Conservation (phyloP, 345 rosid species). For the Sisymbrium irio region DNA sequence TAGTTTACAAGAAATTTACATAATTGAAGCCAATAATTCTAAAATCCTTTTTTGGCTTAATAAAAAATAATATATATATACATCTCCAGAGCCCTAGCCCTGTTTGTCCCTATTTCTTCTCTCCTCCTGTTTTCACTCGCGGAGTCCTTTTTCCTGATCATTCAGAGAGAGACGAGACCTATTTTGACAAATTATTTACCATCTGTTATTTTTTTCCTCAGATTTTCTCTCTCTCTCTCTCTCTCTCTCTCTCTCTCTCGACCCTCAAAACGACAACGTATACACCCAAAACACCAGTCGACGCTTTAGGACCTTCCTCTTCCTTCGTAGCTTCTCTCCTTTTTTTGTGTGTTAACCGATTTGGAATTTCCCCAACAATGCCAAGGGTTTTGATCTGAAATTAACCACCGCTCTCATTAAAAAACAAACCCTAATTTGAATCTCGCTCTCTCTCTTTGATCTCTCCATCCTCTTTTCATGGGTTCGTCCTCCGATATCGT, state of each 20-base stretch:
- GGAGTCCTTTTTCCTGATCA: neutral
- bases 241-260: neutral
- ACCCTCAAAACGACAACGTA: constrained; percentile 30
- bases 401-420: neutral
- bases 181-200: constrained; percentile 17
- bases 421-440: constrained; percentile 30
- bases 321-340: neutral
- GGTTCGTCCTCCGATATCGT: constrained; percentile 47
- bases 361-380: constrained; percentile 31
- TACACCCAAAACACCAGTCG: constrained; percentile 5
- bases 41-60: neutral
- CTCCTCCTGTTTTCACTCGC: constrained; percentile 10
- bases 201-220: neutral
- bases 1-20: neutral
- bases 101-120: constrained; percentile 18
- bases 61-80: neutral
- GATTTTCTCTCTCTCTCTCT: constrained; percentile 11
- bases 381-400: constrained; percentile 20
- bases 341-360: constrained; percentile 11
- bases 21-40: neutral
- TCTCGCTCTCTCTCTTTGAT: constrained; percentile 20
- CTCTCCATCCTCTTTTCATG: constrained; percentile 43
- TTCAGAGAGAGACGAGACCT: constrained; percentile 2
- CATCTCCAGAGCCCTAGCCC: constrained; percentile 4
- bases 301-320: constrained; percentile 17